Percentiles rank a stretch among this genome's conserved stretches.
Conservation (phyloP, 805 yeast species). For the Kluyveromyces lactis region DNA sequence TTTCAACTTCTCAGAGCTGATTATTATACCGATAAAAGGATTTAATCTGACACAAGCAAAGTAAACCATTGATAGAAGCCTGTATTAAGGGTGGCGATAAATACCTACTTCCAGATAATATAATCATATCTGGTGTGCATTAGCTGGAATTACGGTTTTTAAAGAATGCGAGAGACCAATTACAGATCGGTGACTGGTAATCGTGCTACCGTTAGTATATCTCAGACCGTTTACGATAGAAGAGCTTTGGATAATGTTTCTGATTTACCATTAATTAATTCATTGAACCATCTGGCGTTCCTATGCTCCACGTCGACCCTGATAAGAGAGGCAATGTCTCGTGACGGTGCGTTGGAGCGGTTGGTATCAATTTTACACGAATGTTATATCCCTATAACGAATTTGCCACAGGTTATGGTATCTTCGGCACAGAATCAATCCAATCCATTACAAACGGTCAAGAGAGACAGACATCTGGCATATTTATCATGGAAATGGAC, state of each 20-base stretch:
- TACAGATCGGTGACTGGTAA: conserved; percentile 70
- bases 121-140: no score
- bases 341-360: conserved; percentile 89
- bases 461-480: conserved; percentile 32
- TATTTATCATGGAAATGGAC: conserved; percentile 97
- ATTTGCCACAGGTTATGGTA: conserved; percentile 12
- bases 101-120: no score
- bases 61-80: no score
- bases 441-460: conserved; percentile 18
- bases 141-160: no score
- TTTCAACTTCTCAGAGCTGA: no score
- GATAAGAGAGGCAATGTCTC: conserved; percentile 81
- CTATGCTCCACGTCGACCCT: conserved; percentile 78
- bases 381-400: conserved; percentile 40
- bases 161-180: conserved; percentile 84
- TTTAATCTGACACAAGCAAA: no score
- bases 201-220: conserved; percentile 86
- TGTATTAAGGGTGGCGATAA: no score
- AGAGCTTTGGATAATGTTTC: conserved; percentile 87
- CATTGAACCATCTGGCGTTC: conserved; percentile 82
- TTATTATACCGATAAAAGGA: no score
- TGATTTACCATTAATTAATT: conserved; percentile 83
- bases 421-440: conserved; percentile 7
- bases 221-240: conserved; percentile 83
- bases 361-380: conserved; percentile 78